Evolutionary conservation across 2,329 filamentous ascomycete genomes (phyloP).

Genomic region (Emergomyces africanus): DNA sequence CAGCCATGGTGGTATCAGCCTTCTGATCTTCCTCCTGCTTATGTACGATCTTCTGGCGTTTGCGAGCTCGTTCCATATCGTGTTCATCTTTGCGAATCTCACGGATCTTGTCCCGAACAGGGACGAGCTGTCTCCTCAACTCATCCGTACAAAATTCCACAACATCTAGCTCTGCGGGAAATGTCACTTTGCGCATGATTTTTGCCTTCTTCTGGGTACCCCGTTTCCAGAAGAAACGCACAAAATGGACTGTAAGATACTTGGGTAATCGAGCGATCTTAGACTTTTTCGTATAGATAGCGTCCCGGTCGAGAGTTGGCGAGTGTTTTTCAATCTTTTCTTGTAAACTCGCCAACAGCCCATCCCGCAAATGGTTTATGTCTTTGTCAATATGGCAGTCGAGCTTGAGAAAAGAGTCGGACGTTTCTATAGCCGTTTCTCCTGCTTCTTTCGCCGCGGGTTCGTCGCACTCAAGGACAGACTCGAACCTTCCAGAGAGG

Average conservation of each 20-base stretch:
- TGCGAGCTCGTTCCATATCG: slow-evolving; percentile 80
- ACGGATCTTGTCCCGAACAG: slow-evolving; percentile 90
- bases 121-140: slow-evolving; percentile 66
- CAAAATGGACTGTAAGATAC: slow-evolving; percentile 92
- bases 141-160: slow-evolving; percentile 94
- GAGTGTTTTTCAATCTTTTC: slow-evolving; percentile 91
- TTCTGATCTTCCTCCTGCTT: slow-evolving; percentile 42
- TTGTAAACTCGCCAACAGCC: slow-evolving; percentile 65
- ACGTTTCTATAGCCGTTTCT: slow-evolving; percentile 54
- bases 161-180: slow-evolving; percentile 82
- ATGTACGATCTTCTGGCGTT: slow-evolving; percentile 67
- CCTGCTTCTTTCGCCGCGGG: slow-evolving; percentile 59
- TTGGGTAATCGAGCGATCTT: slow-evolving; percentile 82
- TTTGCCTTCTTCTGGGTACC: slow-evolving; percentile 97
- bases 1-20: slow-evolving; percentile 18
- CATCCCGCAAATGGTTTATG: slow-evolving; percentile 84
- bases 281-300: slow-evolving; percentile 81
- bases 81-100: slow-evolving; percentile 92
- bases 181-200: slow-evolving; percentile 98
- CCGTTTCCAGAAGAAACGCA: slow-evolving; percentile 95
- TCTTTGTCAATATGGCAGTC: slow-evolving; percentile 86
- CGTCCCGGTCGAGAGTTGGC: slow-evolving; percentile 60
- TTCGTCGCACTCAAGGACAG: slow-evolving; percentile 73
- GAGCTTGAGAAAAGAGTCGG: slow-evolving; percentile 77
- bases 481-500: slow-evolving; percentile 70